A percentile compares a stretch with the other conserved stretches of the same genome.
phyloP scores from a whole-genome alignment of 2,329 filamentous ascomycete genomes.

The Zymoseptoria pseudotritici region DNA sequence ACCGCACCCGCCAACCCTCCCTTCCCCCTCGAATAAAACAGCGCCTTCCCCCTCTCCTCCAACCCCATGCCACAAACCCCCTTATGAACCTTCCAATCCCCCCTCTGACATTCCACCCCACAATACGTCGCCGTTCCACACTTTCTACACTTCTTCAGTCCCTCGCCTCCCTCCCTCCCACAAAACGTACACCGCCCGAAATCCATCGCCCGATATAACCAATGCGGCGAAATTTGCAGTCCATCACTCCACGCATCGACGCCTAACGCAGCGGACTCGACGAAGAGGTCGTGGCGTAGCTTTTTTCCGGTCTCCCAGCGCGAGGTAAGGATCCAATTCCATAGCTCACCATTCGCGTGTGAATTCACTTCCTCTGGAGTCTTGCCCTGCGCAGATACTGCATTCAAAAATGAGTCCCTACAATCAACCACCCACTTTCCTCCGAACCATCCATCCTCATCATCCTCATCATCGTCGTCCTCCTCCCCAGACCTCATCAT shows the following conservation, averaged over 20 bases:
- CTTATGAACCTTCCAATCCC: constrained; percentile 20
- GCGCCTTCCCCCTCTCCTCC: constrained; percentile 17
- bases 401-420: neutral
- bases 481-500: neutral
- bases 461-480: neutral
- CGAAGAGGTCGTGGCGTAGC: constrained; percentile 12
- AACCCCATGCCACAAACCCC: constrained; percentile 13
- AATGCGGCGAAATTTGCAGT: constrained; percentile 16
- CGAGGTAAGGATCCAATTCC: neutral
- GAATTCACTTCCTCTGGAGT: neutral
- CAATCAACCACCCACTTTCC: neutral
- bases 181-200: constrained; percentile 12
- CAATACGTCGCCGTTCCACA: constrained; percentile 21
- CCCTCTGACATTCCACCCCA: constrained; percentile 11
- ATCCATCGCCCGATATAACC: constrained; percentile 14
- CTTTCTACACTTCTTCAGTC: constrained; percentile 12
- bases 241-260: constrained; percentile 16
- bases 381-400: no score
- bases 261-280: constrained; percentile 12
- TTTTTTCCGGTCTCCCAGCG: constrained; percentile 14
- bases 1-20: constrained; percentile 5
- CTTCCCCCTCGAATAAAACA: constrained; percentile 11
- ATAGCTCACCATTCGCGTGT: neutral
- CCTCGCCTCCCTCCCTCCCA: neutral
- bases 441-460: neutral